Evolutionary conservation across 805 yeast genomes (phyloP), one percentile per base, ranked within the genome.

Genomic region (Zygotorulaspora sp.): DNA sequence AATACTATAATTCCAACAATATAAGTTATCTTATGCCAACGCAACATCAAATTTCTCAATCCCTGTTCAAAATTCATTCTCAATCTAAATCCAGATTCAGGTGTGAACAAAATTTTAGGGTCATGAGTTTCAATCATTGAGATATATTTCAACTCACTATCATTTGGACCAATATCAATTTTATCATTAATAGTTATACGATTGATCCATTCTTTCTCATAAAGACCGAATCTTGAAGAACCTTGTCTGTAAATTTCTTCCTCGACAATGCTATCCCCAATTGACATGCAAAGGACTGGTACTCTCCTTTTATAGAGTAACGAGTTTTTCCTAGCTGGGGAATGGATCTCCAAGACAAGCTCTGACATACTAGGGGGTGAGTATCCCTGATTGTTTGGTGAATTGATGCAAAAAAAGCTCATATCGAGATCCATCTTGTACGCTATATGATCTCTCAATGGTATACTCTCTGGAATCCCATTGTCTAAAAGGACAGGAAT

Each of bases 1-100:
- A 56, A 52, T 6, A 49, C 31, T 1, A 38, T 15, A 6, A 45
- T 46, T 1, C 63, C 63, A 17, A 51, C 40, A 2, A 48, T 23
- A 35, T 57, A 51, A 5, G 61, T 46, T 8, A 55, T 25, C 22
- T 44, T 40, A 11, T 36, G 40, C 47, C 51, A 46, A 20, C 55
- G 46, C 17, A 55, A 32, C 63, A 58, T 58, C 10, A 57, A 38
- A 35, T 58, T 56, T 34, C 62, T 46, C 33, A 57, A 28, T 10
- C 57, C 62, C 33, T 57, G 58, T 5, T 45, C 40, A 26, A 55
- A 56, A 36, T 45, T 47, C 48, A 54, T 49, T 32, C 56, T 47
- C 12, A 55, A 47, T 9, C 33, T 46, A 7, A 55, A 25, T 5
- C 35, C 40, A 2, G 62, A 56, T 4, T 47, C 45, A 6, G 55